Evolutionary conservation across 2,329 filamentous ascomycete genomes (phyloP).

Genomic region (Alternaria ventricosa): DNA sequence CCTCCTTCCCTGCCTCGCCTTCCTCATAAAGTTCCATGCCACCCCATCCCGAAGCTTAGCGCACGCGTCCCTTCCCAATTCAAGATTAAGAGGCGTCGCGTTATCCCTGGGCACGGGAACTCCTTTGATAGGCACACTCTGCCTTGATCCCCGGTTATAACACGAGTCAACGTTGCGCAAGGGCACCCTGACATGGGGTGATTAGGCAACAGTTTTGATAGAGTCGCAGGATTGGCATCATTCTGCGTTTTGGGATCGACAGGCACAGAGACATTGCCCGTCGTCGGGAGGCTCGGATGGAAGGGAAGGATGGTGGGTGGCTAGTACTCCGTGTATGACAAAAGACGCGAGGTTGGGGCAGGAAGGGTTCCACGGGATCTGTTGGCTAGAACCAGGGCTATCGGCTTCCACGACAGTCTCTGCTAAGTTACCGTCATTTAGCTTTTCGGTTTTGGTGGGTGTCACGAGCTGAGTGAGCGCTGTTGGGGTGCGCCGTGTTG

Average conservation of each 20-base stretch:
- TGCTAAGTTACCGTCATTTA: slow-evolving; percentile 7
- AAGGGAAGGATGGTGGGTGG: slow-evolving; percentile 4
- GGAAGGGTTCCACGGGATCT: slow-evolving; percentile 7
- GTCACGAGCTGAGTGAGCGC: slow-evolving; percentile 5
- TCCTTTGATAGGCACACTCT: slow-evolving; percentile 11
- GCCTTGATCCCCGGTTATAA: neutral
- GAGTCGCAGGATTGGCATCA: slow-evolving; percentile 11
- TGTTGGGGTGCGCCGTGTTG: neutral
- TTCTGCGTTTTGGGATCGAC: slow-evolving; percentile 20
- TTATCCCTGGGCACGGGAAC: slow-evolving; percentile 13
- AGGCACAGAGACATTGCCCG: slow-evolving; percentile 12
- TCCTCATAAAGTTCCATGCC: neutral
- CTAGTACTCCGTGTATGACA: neutral
- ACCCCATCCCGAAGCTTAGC: slow-evolving; percentile 2
- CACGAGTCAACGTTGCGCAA: slow-evolving; percentile 4
- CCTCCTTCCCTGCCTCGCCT: slow-evolving; percentile 18
- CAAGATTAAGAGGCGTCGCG: slow-evolving; percentile 28
- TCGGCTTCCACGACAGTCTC: slow-evolving; percentile 3
- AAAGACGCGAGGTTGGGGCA: neutral
- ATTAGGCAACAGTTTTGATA: slow-evolving; percentile 20
- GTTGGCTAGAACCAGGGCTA: slow-evolving; percentile 14
- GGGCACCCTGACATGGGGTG: slow-evolving; percentile 12
- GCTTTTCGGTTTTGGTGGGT: slow-evolving; percentile 3
- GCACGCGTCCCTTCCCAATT: neutral
- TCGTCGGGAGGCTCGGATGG: neutral